Base-by-base conservation (phyloP, 371 early-diverging fungal genomes). In the Fennellomyces sp. region DNA sequence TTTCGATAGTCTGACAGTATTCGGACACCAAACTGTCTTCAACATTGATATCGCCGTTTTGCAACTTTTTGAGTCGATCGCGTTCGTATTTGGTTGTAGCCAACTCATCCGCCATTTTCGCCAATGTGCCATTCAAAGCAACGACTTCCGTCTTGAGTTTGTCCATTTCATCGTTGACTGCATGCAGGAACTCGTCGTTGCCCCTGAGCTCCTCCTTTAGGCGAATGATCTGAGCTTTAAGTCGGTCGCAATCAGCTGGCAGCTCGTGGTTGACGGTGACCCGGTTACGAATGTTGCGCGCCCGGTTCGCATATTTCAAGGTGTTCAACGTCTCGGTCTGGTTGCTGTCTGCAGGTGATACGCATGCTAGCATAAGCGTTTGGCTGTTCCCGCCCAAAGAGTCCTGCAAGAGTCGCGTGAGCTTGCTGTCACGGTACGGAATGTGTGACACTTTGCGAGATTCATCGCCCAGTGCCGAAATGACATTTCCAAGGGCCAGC, bases 401-500 rank as follows among this genome's bases (percentile, higher is more conserved):
- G 66, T 96, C 94, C 72, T 98, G 95, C 55, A 99, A 81, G 49
- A 99, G 79, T 28, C 86, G 86, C 0, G 99, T 99, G 23, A 99
- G 85, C 71, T 99, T 99, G 6, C 93, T 91, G 69, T 98, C 97
- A 58, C 99, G 86, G 72, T 94, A 99, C 0, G 99, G 99, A 11
- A 99, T 87, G 65, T 92, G 90, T 15, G 81, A 76, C 7, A 74
- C 72, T 48, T 70, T 81, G 35, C 90, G 73, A 42, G 83, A 73
- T 58, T 91, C 85, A 65, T 96, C 97, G 25, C 92, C 93, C 25
- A 99, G 82, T 2, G 98, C 98, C 7, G 92, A 92, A 49, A 99
- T 99, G 11, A 99, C 99, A 72, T 97, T 99, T 59, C 97, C 97
- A n/a, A 99, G 87, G 0, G 97, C 97, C 54, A 99, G 81, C 5